Conservation (phyloP, 1,284 basidiomycete genomes). For the Laetiporus sulphureus region DNA sequence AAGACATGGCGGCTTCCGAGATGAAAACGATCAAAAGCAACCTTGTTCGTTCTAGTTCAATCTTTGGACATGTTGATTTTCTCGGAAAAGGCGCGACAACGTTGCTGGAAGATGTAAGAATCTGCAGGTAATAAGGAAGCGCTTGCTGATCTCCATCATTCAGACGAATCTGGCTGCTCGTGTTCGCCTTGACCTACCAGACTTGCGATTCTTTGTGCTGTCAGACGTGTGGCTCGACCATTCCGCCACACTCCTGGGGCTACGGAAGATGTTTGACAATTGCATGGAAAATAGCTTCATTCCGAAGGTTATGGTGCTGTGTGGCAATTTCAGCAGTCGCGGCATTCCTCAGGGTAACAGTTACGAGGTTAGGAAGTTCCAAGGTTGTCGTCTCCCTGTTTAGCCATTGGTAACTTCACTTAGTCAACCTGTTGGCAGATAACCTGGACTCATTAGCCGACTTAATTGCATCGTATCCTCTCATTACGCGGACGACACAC, state of each 20-base stretch:
- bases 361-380: slow-evolving; percentile 76
- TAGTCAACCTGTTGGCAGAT: slow-evolving; percentile 39
- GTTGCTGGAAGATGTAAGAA: slow-evolving; percentile 82
- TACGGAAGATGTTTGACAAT: slow-evolving; percentile 85
- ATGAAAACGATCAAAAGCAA: not conserved
- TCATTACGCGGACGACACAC: slow-evolving; percentile 73
- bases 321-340: slow-evolving; percentile 89
- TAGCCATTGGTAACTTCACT: no score
- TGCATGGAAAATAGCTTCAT: slow-evolving; percentile 86
- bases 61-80: slow-evolving; percentile 94
- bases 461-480: slow-evolving; percentile 75
- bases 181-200: slow-evolving; percentile 59
- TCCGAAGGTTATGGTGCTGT: slow-evolving; percentile 85
- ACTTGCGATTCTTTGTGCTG: slow-evolving; percentile 89
- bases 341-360: slow-evolving; percentile 75
- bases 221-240: slow-evolving; percentile 96
- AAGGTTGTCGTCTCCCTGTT: slow-evolving; percentile 59
- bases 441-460: slow-evolving; percentile 85
- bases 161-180: slow-evolving; percentile 56
- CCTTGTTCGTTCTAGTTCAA: slow-evolving; percentile 45
- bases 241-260: slow-evolving; percentile 71
- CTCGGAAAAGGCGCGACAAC: slow-evolving; percentile 90
- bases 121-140: no score
- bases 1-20: no score
- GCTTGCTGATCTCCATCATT: no score